phyloP scores from a whole-genome alignment of 768 basidiomycete species.

The Hortiboletus flavorubellus region DNA sequence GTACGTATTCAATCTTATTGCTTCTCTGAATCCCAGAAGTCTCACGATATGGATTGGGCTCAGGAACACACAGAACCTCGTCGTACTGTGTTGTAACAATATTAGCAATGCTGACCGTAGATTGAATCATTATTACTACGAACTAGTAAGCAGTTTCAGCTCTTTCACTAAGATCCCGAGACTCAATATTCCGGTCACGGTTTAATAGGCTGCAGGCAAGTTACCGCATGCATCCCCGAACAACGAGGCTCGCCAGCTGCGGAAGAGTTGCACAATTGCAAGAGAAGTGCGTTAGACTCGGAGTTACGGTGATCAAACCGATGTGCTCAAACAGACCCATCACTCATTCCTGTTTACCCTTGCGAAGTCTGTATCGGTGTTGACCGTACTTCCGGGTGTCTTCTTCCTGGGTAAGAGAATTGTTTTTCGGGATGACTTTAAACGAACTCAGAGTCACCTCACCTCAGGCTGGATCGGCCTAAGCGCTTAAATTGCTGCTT shows the following conservation, averaged over 20 bases:
- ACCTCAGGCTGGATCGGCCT: background rate
- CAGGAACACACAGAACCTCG: no score
- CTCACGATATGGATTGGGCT: no score
- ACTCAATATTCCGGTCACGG: background rate
- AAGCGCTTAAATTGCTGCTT: background rate
- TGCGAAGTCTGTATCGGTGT: background rate
- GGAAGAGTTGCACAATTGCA: background rate
- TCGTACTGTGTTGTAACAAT: background rate
- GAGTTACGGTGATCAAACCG: background rate
- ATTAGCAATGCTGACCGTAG: background rate
- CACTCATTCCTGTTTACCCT: background rate
- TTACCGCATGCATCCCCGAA: background rate
- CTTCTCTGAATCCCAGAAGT: background rate
- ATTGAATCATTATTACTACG: background rate
- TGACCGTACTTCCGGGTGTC: background rate
- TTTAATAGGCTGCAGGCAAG: background rate
- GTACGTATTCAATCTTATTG: background rate
- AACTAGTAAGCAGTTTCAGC: background rate
- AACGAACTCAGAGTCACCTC: background rate
- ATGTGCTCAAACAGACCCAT: background rate
- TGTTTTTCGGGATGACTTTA: background rate
- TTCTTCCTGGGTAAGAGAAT: background rate
- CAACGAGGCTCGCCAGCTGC: slow-evolving; percentile 1
- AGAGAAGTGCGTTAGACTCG: background rate
- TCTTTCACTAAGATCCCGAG: background rate